Base-by-base conservation (phyloP, 225 moss, liverwort and hornwort genomes). In the Sphagnum tenellum region DNA sequence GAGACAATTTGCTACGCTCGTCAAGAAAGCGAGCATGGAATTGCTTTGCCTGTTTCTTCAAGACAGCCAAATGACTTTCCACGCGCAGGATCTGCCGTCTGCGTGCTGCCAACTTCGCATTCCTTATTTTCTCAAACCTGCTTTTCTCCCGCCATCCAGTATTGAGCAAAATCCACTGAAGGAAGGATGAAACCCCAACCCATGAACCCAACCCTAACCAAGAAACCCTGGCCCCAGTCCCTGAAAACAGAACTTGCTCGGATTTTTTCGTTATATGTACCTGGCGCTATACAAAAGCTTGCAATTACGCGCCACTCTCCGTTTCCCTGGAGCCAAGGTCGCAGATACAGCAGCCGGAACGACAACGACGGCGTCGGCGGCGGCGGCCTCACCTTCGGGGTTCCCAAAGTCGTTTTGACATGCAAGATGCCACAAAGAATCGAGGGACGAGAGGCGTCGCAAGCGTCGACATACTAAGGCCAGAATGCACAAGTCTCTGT, bases 71-170 rank as follows among this genome's bases (percentile, higher is more conserved):
- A 71, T 65, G 78, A 60, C 84, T 85, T 68, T 81, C 70, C 9
- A 76, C 76, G 55, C 67, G 69, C 2, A 81, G 69, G 49, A 85
- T 76, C 47, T 78, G 78, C 78, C 84, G 70, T 64, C 63, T 76
- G 59, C 76, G 78, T 44, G 69, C 73, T 64, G 78, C 81, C 78
- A 85, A 64, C 71, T 76, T 85, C 44, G 67, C 72, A 53, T 67
- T 74, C 50, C 68, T 85, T 48, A 81, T 67, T 76, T 76, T 81
- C 72, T 74, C 84, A 4, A 85, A 85, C 63, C 81, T 85, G 74
- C 46, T 5, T 29, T 29, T 29, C 29, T 29, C 59, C 48, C 8
- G 9, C 10, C 58, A 58, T 13, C 7, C 44, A n/a, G 12, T 13
- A 5, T 58, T 44, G 12, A 44, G 8, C 58, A 53, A 53, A 10